Base-by-base conservation (phyloP, 768 basidiomycete species). In the Podaxis carcinomalis region DNA sequence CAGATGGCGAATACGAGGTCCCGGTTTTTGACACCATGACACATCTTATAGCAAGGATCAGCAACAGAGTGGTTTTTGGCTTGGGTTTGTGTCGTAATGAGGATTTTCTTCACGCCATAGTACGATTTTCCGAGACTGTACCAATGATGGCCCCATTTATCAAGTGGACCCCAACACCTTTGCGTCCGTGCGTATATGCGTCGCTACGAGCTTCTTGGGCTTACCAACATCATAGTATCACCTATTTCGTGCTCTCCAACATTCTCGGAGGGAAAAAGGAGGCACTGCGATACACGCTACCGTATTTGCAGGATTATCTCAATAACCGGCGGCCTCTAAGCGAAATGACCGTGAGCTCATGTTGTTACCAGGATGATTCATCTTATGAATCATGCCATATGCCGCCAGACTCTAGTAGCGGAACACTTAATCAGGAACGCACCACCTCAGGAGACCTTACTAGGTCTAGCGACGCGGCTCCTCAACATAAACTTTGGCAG, bases 401-500 rank as follows among this genome's bases (percentile, higher is more conserved):
- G 27, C 16, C 21, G 51, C 51, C 42, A 69, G 68, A 66, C 63
- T 28, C 65, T 70, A 4, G 65, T 76, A 6, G 66, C 69, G 4
- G 74, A 74, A 59, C 70, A 72, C 57, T 32, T 77, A 23, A 62
- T 75, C 27, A 57, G 66, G 51, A 70, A 60, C 51, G 68, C 73
- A 19, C 72, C 68, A 25, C 71, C 73, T 7, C 59, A 73, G 28
- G 73, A 74, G 60, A 66, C 70, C 1, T 53, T 72, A 11, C 62
- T 72, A 55, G 72, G 72, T 1, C 63, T 77, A 27, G 75, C 74
- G 44, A 70, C 72, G 66, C 69, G 74, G 37, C 56, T 75, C n/a
- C 57, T 76, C 65, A 74, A 75, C 61, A 65, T 78, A n/a, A 75
- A 77, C 61, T 76, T 76, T 67, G 75, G 71, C 23, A 77, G 73